Evolutionary conservation across 345 rosid genomes (phyloP).

Genomic region (Nasturtium officinale): DNA sequence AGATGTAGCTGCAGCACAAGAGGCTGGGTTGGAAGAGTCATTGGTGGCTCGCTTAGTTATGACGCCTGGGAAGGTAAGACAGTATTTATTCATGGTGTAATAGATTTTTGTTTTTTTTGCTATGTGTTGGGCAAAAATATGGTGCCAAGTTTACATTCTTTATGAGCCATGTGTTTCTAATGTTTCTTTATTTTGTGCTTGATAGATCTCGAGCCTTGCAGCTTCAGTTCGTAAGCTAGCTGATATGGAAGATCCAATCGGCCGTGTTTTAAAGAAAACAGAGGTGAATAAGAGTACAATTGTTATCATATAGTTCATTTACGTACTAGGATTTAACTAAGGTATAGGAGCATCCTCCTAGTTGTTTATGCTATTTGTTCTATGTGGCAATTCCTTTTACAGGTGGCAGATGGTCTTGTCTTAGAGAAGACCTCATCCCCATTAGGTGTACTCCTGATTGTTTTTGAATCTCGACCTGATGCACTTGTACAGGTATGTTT

Average conservation of each 20-base stretch:
- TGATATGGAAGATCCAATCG: conserved; percentile 94
- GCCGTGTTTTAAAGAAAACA: conserved; percentile 78
- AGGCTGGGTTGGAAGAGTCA: conserved; percentile 72
- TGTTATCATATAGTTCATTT: conserved; percentile 16
- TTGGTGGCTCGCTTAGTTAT: conserved; percentile 75
- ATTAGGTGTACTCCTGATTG: conserved; percentile 92
- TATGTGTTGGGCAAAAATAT: background rate
- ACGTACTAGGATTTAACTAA: background rate
- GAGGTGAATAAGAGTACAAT: conserved; percentile 59
- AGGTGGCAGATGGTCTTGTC: conserved; percentile 94
- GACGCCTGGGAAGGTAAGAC: conserved; percentile 77
- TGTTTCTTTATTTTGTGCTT: conserved; percentile 18
- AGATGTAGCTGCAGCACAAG: conserved; percentile 76
- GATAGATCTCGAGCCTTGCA: conserved; percentile 79
- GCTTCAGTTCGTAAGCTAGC: conserved; percentile 82
- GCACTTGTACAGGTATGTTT: conserved; percentile 88
- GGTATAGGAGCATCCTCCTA: background rate
- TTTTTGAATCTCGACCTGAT: conserved; percentile 97
- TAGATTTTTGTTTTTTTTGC: background rate
- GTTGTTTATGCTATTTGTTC: conserved; percentile 29
- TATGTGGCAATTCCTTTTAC: conserved; percentile 38
- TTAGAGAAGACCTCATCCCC: conserved; percentile 96
- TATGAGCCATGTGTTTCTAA: conserved; percentile 5
- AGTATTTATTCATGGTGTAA: background rate
- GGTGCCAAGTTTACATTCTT: conserved; percentile 11